These are phyloP conservation scores for Pestalotiopsis sp. DNA, from an alignment of 2,329 filamentous ascomycete genomes.

Conservation along the genomic window DNA sequence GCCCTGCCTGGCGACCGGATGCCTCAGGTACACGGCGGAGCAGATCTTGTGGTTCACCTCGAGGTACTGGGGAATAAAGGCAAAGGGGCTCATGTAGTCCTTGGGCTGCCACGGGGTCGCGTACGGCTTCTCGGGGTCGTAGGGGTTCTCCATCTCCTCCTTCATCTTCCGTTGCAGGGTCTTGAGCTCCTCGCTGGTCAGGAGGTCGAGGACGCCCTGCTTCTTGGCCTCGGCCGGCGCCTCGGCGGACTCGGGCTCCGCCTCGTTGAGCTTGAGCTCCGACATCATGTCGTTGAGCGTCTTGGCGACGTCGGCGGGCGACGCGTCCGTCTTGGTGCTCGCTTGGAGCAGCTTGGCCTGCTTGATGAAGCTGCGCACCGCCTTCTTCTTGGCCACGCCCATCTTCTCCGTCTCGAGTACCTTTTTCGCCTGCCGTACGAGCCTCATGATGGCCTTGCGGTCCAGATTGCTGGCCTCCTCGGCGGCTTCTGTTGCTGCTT, in stretches of 20 bases:
- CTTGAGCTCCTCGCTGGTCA: constrained; percentile 55
- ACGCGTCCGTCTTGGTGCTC: constrained; percentile 42
- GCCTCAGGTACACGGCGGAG: constrained; percentile 89
- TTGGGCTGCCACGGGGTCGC: constrained; percentile 88
- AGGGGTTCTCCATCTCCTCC: constrained; percentile 73
- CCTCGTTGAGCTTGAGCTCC: constrained; percentile 42
- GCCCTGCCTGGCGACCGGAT: constrained; percentile 87
- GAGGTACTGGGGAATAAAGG: constrained; percentile 91
- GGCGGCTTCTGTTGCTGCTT: constrained; percentile 38
- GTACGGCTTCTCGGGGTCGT: constrained; percentile 81
- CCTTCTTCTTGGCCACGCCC: constrained; percentile 73
- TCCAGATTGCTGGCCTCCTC: constrained; percentile 30
- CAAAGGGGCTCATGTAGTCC: constrained; percentile 87
- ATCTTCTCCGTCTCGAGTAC: constrained; percentile 61
- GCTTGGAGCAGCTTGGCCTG: constrained; percentile 66
- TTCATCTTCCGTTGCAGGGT: constrained; percentile 61
- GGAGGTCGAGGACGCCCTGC: constrained; percentile 32
- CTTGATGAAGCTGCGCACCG: constrained; percentile 73
- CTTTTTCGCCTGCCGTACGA: constrained; percentile 61
- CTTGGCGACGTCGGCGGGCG: constrained; percentile 50
- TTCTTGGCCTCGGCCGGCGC: constrained; percentile 25
- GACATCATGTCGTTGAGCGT: constrained; percentile 56
- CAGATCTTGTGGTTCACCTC: constrained; percentile 99
- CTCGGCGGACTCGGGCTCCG: constrained; percentile 20
- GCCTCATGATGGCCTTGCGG: constrained; percentile 45